Percentiles rank a stretch among this genome's conserved stretches.
Evolutionary conservation across 345 rosid genomes (phyloP).

Genomic region (Clausena lansium): DNA sequence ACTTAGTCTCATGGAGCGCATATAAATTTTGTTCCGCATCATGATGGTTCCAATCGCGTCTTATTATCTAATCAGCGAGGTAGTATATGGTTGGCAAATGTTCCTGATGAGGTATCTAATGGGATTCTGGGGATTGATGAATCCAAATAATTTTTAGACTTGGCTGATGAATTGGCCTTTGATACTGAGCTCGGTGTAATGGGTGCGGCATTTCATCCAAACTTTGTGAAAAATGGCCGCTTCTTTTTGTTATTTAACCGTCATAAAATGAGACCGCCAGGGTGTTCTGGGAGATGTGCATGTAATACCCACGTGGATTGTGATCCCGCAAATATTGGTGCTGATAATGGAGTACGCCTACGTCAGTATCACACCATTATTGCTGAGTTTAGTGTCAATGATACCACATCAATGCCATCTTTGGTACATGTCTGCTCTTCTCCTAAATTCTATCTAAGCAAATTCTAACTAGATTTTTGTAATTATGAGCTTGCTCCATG

Average conservation of each 20-base stretch:
- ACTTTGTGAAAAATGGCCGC: constrained; percentile 37
- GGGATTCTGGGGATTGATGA: constrained; percentile 38
- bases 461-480: background rate
- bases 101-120: constrained; percentile 58
- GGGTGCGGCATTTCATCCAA: constrained; percentile 52
- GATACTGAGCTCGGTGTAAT: constrained; percentile 30
- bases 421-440: constrained; percentile 21
- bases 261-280: constrained; percentile 39
- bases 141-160: constrained; percentile 52
- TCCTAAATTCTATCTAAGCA: background rate
- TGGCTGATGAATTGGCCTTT: constrained; percentile 41
- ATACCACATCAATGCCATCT: constrained; percentile 24
- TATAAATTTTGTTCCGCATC: constrained; percentile 48
- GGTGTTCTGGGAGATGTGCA: constrained; percentile 39
- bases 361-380: constrained; percentile 38
- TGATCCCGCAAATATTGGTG: too few species aligned
- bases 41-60: constrained; percentile 51
- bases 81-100: constrained; percentile 48
- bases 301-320: constrained; percentile 43
- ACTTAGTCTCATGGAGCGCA: constrained; percentile 36
- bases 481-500: too few species aligned
- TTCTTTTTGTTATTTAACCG: constrained; percentile 40
- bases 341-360: constrained; percentile 30
- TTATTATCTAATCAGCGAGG: constrained; percentile 57
- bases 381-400: too few species aligned